Percentiles rank a stretch among this genome's conserved stretches.
These are phyloP conservation scores for Xylaria bambusicola DNA, from an alignment of 495 filamentous ascomycete genomes.

Conservation along the genomic window DNA sequence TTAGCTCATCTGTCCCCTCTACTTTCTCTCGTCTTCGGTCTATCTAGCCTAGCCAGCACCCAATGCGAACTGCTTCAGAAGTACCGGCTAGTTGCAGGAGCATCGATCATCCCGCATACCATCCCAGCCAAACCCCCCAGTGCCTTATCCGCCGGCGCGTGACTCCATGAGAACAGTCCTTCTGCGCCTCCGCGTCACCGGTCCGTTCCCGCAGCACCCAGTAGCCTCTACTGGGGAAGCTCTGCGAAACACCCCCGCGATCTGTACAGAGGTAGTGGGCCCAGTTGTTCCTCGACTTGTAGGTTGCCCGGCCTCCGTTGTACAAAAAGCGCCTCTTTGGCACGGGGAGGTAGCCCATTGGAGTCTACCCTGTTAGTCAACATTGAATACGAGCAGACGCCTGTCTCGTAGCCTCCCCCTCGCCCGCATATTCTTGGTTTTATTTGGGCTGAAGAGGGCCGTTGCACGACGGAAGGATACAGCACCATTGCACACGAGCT, in stretches of 20 bases:
- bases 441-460: constrained; percentile 29
- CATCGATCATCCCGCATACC: constrained; percentile 41
- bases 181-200: constrained; percentile 35
- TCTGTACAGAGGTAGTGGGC: constrained; percentile 35
- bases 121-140: constrained; percentile 39
- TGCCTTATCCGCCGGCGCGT: constrained; percentile 51
- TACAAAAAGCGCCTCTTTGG: constrained; percentile 46
- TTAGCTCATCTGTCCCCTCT: constrained; percentile 28
- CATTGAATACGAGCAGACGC: constrained; percentile 38
- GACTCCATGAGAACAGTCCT: constrained; percentile 40
- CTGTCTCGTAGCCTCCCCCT: constrained; percentile 17
- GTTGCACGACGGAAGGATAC: constrained; percentile 39
- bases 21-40: constrained; percentile 24
- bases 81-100: constrained; percentile 40
- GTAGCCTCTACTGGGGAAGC: constrained; percentile 19
- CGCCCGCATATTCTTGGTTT: constrained; percentile 29
- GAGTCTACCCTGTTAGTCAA: constrained; percentile 33
- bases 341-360: constrained; percentile 50
- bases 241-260: constrained; percentile 38
- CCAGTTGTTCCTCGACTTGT: constrained; percentile 31
- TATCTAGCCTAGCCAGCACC: constrained; percentile 32
- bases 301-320: constrained; percentile 37
- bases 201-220: constrained; percentile 27
- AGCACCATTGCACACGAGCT: constrained; percentile 33
- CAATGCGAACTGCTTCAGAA: constrained; percentile 41